Evolutionary conservation across 2,329 filamentous ascomycete species (phyloP).

Genomic region (Trichophyton benhamiae): DNA sequence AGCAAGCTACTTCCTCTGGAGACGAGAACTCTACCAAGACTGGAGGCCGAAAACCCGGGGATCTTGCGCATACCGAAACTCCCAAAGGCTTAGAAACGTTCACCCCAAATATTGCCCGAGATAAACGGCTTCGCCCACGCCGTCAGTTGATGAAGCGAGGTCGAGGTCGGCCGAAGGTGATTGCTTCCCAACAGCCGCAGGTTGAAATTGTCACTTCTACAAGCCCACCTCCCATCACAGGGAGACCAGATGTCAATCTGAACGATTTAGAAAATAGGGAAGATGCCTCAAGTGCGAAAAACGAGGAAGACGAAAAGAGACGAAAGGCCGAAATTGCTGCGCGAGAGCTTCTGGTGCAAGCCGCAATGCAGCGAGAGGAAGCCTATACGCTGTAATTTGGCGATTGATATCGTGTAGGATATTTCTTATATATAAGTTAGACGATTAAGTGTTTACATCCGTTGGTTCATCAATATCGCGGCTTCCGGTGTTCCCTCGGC

Average conservation of each 20-base stretch:
- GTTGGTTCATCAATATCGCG: too few species aligned
- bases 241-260: background rate
- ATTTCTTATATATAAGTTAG: background rate
- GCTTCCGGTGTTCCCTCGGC: background rate
- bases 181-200: background rate
- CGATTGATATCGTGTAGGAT: background rate
- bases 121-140: background rate
- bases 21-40: background rate
- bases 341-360: background rate
- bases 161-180: background rate
- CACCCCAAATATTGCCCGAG: background rate
- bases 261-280: too few species aligned
- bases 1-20: background rate
- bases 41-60: background rate
- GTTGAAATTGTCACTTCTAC: background rate
- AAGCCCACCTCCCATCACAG: background rate
- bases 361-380: slow-evolving; percentile 1
- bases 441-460: background rate
- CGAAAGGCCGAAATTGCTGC: background rate
- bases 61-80: too few species aligned
- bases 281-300: background rate
- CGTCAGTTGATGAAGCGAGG: background rate
- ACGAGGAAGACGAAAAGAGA: background rate
- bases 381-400: background rate
- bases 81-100: background rate